Evolutionary conservation across 805 yeast genomes (phyloP), one percentile per base, ranked within the genome.

Genomic region (Kockiozyma suomiensis): DNA sequence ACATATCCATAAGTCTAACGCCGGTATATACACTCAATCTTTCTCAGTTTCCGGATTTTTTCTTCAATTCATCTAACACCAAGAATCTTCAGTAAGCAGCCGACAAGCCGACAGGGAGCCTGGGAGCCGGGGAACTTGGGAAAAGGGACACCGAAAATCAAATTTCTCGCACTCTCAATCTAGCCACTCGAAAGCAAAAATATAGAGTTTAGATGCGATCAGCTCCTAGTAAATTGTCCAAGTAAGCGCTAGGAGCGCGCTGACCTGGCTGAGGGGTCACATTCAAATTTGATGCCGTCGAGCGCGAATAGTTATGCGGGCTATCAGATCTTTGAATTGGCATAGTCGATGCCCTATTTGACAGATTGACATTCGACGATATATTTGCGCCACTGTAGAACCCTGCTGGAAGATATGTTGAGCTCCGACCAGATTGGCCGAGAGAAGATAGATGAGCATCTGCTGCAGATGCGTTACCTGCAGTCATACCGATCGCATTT

Each of bases 171-270:
- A n/a, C n/a, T n/a, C n/a, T n/a, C n/a, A n/a, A n/a, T n/a, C n/a
- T n/a, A n/a, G n/a, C n/a, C n/a, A n/a, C n/a, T n/a, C n/a, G n/a
- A 10, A 30, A 30, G 33, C 33, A 30, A 6, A 30, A 30, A 30
- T 30, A 10, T 7, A 30, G 10, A 7, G 21, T 4, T 38, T 50
- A 41, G n/a, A 23, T 40, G 21, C 45, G 47, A 32, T 59, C 70
- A 25, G 38, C 41, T 17, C 48, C 64, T n/a, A 75, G 63, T 40
- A 75, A 67, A 45, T 74, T 76, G 54, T 75, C 76, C 42, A 75
- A 68, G 53, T 70, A 75, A 6, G 73, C 72, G 49, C 74, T 72
- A 8, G 78, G 78, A 17, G 76, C 75, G 3, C 78, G 67, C 57
- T 61, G 67, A 10, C 61, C 56, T 3, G 52, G 55, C 35, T 38